These are phyloP conservation scores for Medicago lupulina DNA, from an alignment of 306 rosid species.

Conservation along the genomic window DNA sequence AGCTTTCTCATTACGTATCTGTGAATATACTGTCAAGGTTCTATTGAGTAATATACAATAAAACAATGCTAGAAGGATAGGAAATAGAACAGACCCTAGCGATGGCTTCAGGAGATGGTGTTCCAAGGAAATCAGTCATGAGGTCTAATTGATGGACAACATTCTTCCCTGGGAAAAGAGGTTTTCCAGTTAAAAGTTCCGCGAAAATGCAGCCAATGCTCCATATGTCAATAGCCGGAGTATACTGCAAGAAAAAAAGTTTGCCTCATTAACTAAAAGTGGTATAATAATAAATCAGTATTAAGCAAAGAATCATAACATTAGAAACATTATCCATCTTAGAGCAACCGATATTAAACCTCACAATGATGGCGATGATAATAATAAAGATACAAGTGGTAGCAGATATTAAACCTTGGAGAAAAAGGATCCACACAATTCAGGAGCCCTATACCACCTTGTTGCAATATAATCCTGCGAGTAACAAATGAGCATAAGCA, in stretches of 20 bases:
- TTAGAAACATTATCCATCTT: slow-evolving; percentile 36
- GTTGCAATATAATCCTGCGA: slow-evolving; percentile 96
- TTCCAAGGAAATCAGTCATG: slow-evolving; percentile 97
- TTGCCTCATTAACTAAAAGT: slow-evolving; percentile 29
- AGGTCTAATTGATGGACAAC: slow-evolving; percentile 97
- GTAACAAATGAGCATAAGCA: slow-evolving; percentile 40
- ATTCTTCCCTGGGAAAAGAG: slow-evolving; percentile 98
- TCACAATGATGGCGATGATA: background rate
- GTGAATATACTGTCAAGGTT: slow-evolving; percentile 32
- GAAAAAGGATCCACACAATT: slow-evolving; percentile 97
- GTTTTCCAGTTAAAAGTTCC: slow-evolving; percentile 96
- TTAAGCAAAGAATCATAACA: background rate
- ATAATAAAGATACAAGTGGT: slow-evolving; percentile 22
- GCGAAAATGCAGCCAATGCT: slow-evolving; percentile 99
- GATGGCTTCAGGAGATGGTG: slow-evolving; percentile 86
- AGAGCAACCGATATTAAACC: slow-evolving; percentile 22
- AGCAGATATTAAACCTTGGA: slow-evolving; percentile 74
- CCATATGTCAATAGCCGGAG: slow-evolving; percentile 99
- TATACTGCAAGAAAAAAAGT: slow-evolving; percentile 61
- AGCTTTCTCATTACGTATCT: slow-evolving; percentile 98
- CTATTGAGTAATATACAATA: slow-evolving; percentile 27
- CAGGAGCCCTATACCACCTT: slow-evolving; percentile 99
- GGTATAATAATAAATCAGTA: slow-evolving; percentile 1
- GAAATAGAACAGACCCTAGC: slow-evolving; percentile 74
- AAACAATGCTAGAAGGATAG: slow-evolving; percentile 24